These are phyloP conservation scores for Geosmithia morbida DNA, from an alignment of 2,329 filamentous ascomycete genomes.

Conservation along the genomic window DNA sequence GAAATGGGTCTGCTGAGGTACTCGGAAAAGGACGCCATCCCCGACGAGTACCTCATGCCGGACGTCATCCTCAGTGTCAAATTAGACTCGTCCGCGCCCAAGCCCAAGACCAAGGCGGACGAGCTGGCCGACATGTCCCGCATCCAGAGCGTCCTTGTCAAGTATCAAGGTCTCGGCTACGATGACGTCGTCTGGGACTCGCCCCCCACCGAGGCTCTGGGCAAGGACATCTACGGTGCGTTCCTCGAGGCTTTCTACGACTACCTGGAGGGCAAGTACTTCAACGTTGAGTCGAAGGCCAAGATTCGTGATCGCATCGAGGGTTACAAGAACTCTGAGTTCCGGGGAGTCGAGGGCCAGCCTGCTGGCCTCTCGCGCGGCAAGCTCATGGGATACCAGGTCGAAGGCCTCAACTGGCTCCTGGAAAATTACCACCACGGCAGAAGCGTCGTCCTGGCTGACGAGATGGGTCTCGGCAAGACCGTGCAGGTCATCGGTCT, in stretches of 20 bases:
- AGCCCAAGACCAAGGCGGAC: conserved; percentile 45
- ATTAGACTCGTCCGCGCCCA: conserved; percentile 23
- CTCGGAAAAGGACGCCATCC: conserved; percentile 64
- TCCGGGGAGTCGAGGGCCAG: conserved; percentile 56
- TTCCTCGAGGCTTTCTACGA: conserved; percentile 78
- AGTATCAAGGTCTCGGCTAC: conserved; percentile 85
- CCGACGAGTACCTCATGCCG: conserved; percentile 70
- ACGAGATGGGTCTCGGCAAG: conserved; percentile 97
- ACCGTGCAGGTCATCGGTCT: conserved; percentile 86
- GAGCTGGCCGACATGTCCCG: conserved; percentile 59
- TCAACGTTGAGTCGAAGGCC: conserved; percentile 38
- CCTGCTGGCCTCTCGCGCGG: conserved; percentile 62
- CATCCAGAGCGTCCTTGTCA: conserved; percentile 64
- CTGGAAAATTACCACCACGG: conserved; percentile 75
- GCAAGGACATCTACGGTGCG: conserved; percentile 52
- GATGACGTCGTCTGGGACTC: conserved; percentile 85
- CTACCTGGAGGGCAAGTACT: conserved; percentile 67
- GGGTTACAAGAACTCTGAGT: conserved; percentile 50
- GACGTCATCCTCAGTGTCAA: conserved; percentile 82
- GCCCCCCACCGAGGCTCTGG: conserved; percentile 52
- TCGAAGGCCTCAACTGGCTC: conserved; percentile 90
- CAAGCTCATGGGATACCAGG: conserved; percentile 82
- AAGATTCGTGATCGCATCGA: conserved; percentile 54
- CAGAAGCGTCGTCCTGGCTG: conserved; percentile 81
- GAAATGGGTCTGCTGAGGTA: conserved; percentile 46